Base-by-base conservation (phyloP, 2,329 filamentous ascomycete genomes). In the Diaporthe ampelina region DNA sequence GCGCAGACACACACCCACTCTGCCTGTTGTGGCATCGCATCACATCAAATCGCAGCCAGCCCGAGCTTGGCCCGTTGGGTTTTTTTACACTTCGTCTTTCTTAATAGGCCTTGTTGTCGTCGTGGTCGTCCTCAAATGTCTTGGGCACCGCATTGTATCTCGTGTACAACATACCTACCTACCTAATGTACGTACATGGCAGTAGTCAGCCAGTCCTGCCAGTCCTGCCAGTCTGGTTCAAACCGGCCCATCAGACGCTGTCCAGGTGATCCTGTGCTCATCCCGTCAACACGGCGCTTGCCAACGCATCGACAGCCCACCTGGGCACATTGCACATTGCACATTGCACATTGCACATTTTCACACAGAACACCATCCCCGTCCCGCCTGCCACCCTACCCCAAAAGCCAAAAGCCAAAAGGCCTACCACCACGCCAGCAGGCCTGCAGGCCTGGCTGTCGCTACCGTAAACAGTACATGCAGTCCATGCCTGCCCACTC, bases 271-370 rank as follows among this genome's bases (percentile, higher is more conserved):
- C 57, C 57, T 61, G 57, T 72, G 57, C 59, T 52, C 57, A n/a
- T 72, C 59, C 50, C 26, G 32, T 37, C 59, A 63, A 72, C 32
- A 24, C 57, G 70, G 70, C 70, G 70, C 70, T 72, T 72, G 70
- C 70, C 70, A 72, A 54, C 70, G 57, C 70, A 72, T 72, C 70
- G 40, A 54, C 70, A 68, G 61, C 70, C 70, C 70, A 72, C 57
- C 45, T 43, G 40, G 15, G 40, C 40, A 43, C 40, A 19, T 43
- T 43, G 40, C 40, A 19, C 40, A 43, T 43, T 37, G n/a, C n/a
- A n/a, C 35, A 37, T 43, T 43, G 40, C 40, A 19, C 15, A 43
- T 19, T 43, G 40, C 37, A 5, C 40, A 43, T 7, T 43, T 15
- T 5, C 56, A 48, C 56, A 59, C 24, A 35, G 29, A 52, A 24